Conservation (phyloP, 805 yeast genomes). For the Geotrichum ghanense region DNA sequence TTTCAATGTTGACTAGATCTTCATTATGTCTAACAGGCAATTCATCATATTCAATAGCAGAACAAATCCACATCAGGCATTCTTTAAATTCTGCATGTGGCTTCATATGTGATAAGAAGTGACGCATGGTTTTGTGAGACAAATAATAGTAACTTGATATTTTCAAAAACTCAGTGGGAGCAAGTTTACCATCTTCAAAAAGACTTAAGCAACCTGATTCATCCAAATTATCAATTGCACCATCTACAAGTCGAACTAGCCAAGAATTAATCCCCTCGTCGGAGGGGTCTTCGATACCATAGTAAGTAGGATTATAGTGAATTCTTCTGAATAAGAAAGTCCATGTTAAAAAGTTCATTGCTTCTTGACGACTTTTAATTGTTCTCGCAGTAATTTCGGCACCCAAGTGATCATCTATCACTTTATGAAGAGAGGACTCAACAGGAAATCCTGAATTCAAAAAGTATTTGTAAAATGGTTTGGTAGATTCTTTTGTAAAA, state of each 20-base stretch:
- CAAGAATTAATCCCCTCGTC: slow-evolving; percentile 27
- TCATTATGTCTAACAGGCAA: slow-evolving; percentile 88
- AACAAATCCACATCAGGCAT: slow-evolving; percentile 49
- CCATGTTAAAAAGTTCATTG: slow-evolving; percentile 66
- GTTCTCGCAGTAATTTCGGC: slow-evolving; percentile 71
- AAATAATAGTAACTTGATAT: slow-evolving; percentile 88
- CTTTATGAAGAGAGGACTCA: slow-evolving; percentile 67
- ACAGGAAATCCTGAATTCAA: slow-evolving; percentile 74
- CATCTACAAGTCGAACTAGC: slow-evolving; percentile 44
- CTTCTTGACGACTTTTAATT: slow-evolving; percentile 51
- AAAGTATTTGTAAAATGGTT: slow-evolving; percentile 66
- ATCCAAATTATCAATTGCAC: slow-evolving; percentile 50
- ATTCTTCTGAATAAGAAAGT: slow-evolving; percentile 65
- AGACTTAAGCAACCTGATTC: slow-evolving; percentile 59
- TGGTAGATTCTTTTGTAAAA: slow-evolving; percentile 64
- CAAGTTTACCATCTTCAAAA: slow-evolving; percentile 24
- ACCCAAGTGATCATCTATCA: slow-evolving; percentile 68
- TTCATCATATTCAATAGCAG: slow-evolving; percentile 74
- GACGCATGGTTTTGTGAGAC: slow-evolving; percentile 79
- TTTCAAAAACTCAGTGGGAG: slow-evolving; percentile 69
- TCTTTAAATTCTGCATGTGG: slow-evolving; percentile 41
- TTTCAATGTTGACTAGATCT: slow-evolving; percentile 72
- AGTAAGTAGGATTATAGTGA: slow-evolving; percentile 67
- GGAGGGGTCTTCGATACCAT: slow-evolving; percentile 58
- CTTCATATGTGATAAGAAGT: slow-evolving; percentile 43